These are phyloP conservation scores for Plectosphaerella sp. DNA, from an alignment of 2,329 filamentous ascomycete species.

Conservation along the genomic window DNA sequence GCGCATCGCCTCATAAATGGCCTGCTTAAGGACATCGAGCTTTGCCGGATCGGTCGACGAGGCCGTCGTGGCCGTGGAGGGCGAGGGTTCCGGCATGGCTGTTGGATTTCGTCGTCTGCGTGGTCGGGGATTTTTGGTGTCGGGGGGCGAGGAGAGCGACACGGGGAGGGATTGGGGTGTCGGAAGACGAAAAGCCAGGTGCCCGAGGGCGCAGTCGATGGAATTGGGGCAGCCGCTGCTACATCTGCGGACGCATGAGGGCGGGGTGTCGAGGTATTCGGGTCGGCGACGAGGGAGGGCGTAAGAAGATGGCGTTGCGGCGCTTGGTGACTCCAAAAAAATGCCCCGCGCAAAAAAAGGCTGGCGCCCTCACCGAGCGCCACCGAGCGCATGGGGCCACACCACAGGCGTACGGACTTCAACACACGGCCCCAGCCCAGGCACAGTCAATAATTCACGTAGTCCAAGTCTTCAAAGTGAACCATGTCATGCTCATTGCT, in stretches of 20 bases:
- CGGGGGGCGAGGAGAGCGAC: not conserved
- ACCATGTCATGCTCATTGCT: no score
- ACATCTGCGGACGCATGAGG: slow-evolving; percentile 1
- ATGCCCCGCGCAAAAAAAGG: slow-evolving; percentile 5
- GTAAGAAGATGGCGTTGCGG: slow-evolving; percentile 4
- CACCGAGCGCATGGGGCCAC: not conserved
- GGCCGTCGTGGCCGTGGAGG: slow-evolving; percentile 13
- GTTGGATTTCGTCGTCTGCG: not conserved
- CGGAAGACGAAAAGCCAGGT: not conserved
- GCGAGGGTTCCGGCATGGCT: slow-evolving; percentile 4
- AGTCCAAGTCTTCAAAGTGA: no score
- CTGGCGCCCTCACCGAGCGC: not conserved
- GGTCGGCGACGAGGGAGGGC: slow-evolving; percentile 13
- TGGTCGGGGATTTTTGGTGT: not conserved
- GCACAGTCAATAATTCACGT: no score
- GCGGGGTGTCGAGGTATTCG: slow-evolving; percentile 6
- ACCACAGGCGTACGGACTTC: not conserved
- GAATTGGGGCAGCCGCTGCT: not conserved
- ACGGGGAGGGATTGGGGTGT: not conserved
- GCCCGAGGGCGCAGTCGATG: not conserved
- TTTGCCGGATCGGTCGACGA: slow-evolving; percentile 28
- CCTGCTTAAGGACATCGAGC: slow-evolving; percentile 47
- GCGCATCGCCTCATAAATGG: slow-evolving; percentile 51
- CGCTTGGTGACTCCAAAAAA: slow-evolving; percentile 3
- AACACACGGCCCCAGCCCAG: no score